Conservation (phyloP, 768 basidiomycete species). For the Russula sp. region DNA sequence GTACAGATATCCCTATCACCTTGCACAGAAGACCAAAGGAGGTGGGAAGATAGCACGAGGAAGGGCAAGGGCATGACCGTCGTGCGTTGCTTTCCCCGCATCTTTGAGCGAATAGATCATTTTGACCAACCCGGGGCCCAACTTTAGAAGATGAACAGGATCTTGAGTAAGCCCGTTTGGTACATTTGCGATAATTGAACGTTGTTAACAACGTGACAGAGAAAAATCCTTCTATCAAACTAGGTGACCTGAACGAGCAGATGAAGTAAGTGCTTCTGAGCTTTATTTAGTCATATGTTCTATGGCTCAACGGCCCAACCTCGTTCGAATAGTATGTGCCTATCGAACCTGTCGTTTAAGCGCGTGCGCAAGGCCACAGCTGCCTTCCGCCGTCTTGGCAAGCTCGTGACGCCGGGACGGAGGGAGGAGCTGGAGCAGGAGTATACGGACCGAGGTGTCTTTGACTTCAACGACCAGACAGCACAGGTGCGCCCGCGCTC, state of each 20-base stretch:
- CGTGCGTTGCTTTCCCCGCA: conserved; percentile 8
- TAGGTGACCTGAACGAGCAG: conserved; percentile 7
- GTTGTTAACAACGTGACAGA: not conserved
- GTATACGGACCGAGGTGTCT: not conserved
- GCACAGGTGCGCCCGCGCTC: not conserved
- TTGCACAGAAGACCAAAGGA: conserved; percentile 10
- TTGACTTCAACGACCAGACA: conserved; percentile 9
- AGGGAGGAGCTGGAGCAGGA: not conserved
- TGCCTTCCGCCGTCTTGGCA: not conserved
- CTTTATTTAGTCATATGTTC: not conserved
- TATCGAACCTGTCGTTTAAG: conserved; percentile 14
- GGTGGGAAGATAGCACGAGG: conserved; percentile 21
- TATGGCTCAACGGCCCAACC: not conserved
- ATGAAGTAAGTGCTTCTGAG: conserved; percentile 13
- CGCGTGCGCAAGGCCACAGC: not conserved
- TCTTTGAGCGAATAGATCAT: not conserved
- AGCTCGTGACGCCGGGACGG: not conserved
- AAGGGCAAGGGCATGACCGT: conserved; percentile 24
- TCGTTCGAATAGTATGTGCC: not conserved
- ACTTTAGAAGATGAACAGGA: conserved; percentile 13
- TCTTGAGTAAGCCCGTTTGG: conserved; percentile 8
- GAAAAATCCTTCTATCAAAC: conserved; percentile 12
- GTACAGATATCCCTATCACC: conserved; percentile 24
- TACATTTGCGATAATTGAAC: not conserved
- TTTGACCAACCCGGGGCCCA: not conserved